A percentile compares a stretch with the other conserved stretches of the same genome.
These are phyloP conservation scores for Trametes villosa DNA, from an alignment of 768 basidiomycete species.

Conservation along the genomic window DNA sequence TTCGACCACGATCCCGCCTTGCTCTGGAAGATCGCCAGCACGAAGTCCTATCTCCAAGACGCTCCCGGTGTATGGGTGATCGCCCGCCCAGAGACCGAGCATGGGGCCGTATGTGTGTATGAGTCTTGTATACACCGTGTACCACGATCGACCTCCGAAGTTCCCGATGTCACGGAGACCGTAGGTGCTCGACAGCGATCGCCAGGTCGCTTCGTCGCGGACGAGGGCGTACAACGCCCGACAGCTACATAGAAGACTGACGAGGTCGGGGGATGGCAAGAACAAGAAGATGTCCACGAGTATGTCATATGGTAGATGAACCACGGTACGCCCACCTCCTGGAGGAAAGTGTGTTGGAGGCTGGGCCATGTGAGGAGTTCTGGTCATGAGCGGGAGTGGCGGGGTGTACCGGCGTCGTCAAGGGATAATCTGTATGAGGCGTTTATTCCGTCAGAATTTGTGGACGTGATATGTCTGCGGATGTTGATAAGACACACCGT, in stretches of 20 bases:
- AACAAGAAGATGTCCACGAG: constrained; percentile 9
- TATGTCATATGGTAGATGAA: constrained; percentile 13
- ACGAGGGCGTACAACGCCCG: constrained; percentile 8
- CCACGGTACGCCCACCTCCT: neutral
- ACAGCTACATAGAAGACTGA: constrained; percentile 19
- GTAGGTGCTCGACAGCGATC: constrained; percentile 7
- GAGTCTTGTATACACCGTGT: constrained; percentile 16
- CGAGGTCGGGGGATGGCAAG: constrained; percentile 10
- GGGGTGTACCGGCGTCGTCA: no score
- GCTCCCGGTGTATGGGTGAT: constrained; percentile 24
- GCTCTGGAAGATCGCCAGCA: neutral
- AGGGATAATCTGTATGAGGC: no score
- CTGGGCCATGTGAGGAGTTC: no score
- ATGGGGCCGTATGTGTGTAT: constrained; percentile 23
- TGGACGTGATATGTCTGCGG: no score
- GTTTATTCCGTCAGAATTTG: no score
- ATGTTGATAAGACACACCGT: no score
- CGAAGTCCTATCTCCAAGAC: constrained; percentile 20
- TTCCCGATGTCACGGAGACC: constrained; percentile 14
- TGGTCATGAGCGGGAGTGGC: no score
- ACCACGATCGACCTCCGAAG: constrained; percentile 25
- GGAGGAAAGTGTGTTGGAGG: no score
- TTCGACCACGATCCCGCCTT: constrained; percentile 20
- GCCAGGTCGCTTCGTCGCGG: constrained; percentile 21
- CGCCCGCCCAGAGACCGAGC: constrained; percentile 27